Evolutionary conservation across 2,329 filamentous ascomycete genomes (phyloP).

Genomic region (Chaetomium globosum): DNA sequence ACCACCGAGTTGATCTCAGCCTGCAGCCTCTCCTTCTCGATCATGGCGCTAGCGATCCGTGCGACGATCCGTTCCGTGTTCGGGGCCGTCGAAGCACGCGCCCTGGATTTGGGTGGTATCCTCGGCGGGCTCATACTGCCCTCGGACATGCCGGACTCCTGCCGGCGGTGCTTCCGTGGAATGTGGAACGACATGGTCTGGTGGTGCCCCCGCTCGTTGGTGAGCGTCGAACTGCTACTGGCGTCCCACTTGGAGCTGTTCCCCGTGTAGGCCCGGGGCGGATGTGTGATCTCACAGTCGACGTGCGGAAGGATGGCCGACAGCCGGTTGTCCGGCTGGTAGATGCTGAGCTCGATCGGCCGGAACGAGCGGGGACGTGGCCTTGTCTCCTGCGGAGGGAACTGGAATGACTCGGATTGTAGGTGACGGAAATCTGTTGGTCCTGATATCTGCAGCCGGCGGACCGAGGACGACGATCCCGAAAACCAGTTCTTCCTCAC

Average conservation of each 20-base stretch:
- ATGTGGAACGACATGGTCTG: conserved; percentile 61
- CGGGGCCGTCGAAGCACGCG: conserved; percentile 51
- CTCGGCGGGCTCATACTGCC: conserved; percentile 41
- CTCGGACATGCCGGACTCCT: conserved; percentile 41
- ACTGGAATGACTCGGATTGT: conserved; percentile 51
- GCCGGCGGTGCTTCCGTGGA: conserved; percentile 50
- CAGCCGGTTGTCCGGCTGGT: conserved; percentile 49
- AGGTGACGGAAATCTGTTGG: conserved; percentile 65
- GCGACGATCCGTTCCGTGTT: conserved; percentile 57
- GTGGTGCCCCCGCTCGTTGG: conserved; percentile 52
- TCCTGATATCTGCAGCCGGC: conserved; percentile 59
- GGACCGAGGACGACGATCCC: conserved; percentile 47
- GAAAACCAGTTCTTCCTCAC: conserved; percentile 51
- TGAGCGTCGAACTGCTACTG: conserved; percentile 42
- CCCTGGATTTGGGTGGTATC: conserved; percentile 51
- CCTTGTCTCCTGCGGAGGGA: conserved; percentile 35
- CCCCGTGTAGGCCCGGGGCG: conserved; percentile 45
- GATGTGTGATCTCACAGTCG: conserved; percentile 46
- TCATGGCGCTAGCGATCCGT: conserved; percentile 59
- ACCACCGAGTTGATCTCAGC: conserved; percentile 62
- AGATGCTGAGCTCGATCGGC: conserved; percentile 61
- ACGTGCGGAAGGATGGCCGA: conserved; percentile 62
- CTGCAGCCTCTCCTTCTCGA: conserved; percentile 62
- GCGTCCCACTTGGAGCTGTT: conserved; percentile 40
- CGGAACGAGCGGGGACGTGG: conserved; percentile 49